Evolutionary conservation across 2,329 filamentous ascomycete genomes (phyloP).

Genomic region (Sporothrix globosa): DNA sequence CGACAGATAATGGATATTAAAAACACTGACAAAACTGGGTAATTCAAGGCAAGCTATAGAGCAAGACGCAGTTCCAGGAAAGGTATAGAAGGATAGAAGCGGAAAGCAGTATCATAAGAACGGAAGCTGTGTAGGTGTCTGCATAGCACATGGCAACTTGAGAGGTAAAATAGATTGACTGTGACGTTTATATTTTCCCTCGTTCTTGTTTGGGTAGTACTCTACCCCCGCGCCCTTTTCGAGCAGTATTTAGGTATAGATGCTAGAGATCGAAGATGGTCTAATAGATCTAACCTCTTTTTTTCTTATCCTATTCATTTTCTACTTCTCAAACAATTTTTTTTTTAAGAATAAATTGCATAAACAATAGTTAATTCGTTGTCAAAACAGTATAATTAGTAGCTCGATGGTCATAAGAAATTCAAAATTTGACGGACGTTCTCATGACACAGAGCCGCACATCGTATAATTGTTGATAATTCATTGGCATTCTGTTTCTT

Average conservation of each 20-base stretch:
- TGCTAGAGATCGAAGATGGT: neutral
- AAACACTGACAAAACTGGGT: neutral
- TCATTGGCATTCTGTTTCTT: neutral
- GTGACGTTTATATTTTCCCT: slow-evolving; percentile 17
- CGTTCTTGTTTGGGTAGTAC: neutral
- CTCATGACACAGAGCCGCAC: too few species aligned
- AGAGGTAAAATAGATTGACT: neutral
- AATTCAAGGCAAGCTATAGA: slow-evolving; percentile 5
- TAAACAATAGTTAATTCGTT: too few species aligned
- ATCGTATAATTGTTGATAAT: too few species aligned
- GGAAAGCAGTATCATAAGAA: neutral
- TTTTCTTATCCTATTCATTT: neutral
- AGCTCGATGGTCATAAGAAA: too few species aligned
- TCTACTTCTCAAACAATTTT: neutral
- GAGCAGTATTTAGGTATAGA: too few species aligned
- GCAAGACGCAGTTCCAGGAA: neutral
- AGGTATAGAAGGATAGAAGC: neutral
- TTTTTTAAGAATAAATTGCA: neutral
- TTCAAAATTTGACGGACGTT: too few species aligned
- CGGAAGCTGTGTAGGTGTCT: neutral
- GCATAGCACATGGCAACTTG: neutral
- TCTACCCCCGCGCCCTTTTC: neutral
- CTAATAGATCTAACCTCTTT: neutral
- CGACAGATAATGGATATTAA: slow-evolving; percentile 23
- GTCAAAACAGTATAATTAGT: too few species aligned